Conservation (phyloP, 2,329 filamentous ascomycete species). For the Xylariales sp. region DNA sequence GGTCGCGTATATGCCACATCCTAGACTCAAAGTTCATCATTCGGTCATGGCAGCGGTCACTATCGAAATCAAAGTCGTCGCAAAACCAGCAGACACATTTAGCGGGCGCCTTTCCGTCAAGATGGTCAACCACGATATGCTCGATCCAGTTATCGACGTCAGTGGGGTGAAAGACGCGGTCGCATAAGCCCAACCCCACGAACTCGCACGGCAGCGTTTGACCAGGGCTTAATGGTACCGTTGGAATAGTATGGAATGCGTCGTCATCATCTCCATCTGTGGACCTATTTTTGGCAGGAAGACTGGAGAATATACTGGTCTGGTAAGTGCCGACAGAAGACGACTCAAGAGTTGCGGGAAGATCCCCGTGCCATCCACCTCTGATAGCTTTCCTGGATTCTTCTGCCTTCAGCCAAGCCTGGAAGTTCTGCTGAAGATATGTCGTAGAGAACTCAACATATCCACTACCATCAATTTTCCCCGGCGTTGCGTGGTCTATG, state of each 20-base stretch:
- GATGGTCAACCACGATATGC: slow-evolving; percentile 7
- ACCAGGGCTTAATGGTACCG: no score
- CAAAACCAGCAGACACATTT: slow-evolving; percentile 25
- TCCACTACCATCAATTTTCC: neutral
- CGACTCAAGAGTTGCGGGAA: neutral
- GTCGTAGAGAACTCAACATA: no score
- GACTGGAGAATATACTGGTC: neutral
- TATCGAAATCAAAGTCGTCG: slow-evolving; percentile 11
- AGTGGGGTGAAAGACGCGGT: neutral
- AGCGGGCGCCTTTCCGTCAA: neutral
- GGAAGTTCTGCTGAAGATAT: no score
- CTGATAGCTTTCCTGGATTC: neutral
- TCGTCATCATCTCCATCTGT: neutral
- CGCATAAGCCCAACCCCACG: neutral
- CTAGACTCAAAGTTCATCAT: slow-evolving; percentile 9
- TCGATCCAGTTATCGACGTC: slow-evolving; percentile 18
- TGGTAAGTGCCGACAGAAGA: neutral
- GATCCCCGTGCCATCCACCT: neutral
- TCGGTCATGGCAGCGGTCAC: neutral
- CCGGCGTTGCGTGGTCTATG: neutral
- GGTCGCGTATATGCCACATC: slow-evolving; percentile 23
- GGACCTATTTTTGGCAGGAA: neutral
- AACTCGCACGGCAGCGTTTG: slow-evolving; percentile 21
- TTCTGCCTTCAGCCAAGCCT: neutral
- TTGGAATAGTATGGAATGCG: neutral